Conservation (phyloP, 2,329 filamentous ascomycete genomes). For the Dactylella cylindrospora region DNA sequence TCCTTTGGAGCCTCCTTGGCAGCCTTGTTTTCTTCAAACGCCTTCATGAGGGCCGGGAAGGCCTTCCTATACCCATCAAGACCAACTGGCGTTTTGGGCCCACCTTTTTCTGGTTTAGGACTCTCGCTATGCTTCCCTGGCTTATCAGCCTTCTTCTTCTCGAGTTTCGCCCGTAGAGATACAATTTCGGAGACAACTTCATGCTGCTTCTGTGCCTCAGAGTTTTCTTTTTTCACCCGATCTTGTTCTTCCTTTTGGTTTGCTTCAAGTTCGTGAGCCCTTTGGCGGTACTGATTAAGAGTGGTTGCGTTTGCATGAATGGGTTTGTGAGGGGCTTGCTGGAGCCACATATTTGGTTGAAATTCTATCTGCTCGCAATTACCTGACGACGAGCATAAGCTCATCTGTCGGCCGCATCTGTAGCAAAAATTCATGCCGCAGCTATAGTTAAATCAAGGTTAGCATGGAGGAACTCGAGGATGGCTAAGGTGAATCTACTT, state of each 20-base stretch:
- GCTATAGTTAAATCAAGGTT: conserved; percentile 1
- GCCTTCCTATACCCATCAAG: conserved; percentile 5
- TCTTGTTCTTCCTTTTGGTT: background rate
- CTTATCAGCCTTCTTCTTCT: conserved; percentile 15
- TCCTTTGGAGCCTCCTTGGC: background rate
- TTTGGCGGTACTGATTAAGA: conserved; percentile 12
- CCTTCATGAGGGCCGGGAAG: conserved; percentile 21
- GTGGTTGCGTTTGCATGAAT: background rate
- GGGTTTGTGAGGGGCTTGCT: conserved; percentile 24
- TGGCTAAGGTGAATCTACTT: background rate
- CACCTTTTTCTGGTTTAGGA: background rate
- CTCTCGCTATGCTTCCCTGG: background rate
- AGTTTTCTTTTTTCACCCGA: conserved; percentile 13
- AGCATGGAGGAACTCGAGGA: too few relatives aligned
- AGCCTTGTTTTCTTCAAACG: conserved; percentile 8
- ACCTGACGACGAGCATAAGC: background rate
- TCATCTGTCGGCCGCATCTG: conserved; percentile 29
- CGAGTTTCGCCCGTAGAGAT: conserved; percentile 24
- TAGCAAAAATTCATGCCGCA: conserved; percentile 40
- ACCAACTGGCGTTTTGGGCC: background rate
- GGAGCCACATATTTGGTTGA: conserved; percentile 28
- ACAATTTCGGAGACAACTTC: conserved; percentile 18
- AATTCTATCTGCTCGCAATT: conserved; percentile 32
- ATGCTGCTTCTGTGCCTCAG: conserved; percentile 16
- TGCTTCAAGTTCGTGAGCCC: conserved; percentile 7